Evolutionary conservation across 1,284 basidiomycete genomes (phyloP).

Genomic region (Chiua sp.): DNA sequence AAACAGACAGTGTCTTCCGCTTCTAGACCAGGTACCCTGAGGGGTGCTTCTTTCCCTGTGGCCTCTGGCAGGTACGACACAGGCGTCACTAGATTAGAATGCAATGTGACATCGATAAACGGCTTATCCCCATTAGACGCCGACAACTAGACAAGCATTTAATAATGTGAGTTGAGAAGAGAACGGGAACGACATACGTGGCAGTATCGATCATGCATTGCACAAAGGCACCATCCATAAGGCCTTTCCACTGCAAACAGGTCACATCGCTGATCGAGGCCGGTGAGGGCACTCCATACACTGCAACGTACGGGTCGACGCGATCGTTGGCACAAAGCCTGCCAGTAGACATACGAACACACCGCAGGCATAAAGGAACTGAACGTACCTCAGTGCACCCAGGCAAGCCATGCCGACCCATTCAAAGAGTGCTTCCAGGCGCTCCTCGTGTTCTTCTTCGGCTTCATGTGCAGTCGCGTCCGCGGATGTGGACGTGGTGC

Average conservation of each 20-base stretch:
- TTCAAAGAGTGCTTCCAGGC: constrained; percentile 57
- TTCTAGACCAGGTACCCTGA: constrained; percentile 47
- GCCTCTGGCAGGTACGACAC: constrained; percentile 50
- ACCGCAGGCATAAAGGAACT: neutral
- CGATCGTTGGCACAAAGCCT: constrained; percentile 47
- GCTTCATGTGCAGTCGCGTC: constrained; percentile 10
- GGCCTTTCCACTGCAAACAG: constrained; percentile 63
- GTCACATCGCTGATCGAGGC: constrained; percentile 49
- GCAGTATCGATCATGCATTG: constrained; percentile 51
- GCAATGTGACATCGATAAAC: constrained; percentile 21
- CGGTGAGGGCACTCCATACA: constrained; percentile 43
- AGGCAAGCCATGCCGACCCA: constrained; percentile 70
- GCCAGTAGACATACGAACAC: neutral
- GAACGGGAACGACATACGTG: constrained; percentile 34
- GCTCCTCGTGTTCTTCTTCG: constrained; percentile 53
- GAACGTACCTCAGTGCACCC: constrained; percentile 45
- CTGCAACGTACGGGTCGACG: constrained; percentile 51
- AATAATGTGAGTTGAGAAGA: constrained; percentile 1
- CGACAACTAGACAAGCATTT: constrained; percentile 18
- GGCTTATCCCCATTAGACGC: constrained; percentile 6
- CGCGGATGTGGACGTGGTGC: constrained; percentile 21
- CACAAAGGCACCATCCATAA: constrained; percentile 57
- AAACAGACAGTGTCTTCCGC: constrained; percentile 59
- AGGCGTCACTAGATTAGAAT: constrained; percentile 45
- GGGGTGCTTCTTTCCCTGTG: constrained; percentile 28